Evolutionary conservation across 257 asterid genomes (phyloP).

Genomic region (Haberlea rhodopensis): DNA sequence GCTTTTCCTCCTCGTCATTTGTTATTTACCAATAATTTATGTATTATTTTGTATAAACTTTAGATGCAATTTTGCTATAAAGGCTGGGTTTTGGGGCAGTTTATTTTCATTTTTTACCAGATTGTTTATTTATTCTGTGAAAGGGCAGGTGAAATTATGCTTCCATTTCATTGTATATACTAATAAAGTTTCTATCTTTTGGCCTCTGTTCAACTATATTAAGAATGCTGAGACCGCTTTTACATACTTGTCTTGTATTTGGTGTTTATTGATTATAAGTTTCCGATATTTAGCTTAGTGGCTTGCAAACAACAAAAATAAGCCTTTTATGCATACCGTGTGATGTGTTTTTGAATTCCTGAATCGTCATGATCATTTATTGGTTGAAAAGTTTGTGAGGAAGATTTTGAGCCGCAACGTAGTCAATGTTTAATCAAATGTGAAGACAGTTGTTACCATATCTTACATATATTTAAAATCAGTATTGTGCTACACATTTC

Average conservation of each 20-base stretch:
- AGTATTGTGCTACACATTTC: not conserved
- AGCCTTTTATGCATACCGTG: no score
- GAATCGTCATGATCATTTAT: no score
- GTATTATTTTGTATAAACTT: not conserved
- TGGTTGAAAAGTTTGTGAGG: no score
- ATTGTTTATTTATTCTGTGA: not conserved
- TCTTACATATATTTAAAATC: no score
- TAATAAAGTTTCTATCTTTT: not conserved
- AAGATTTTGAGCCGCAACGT: no score
- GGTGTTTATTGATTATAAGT: not conserved
- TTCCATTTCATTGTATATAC: not conserved
- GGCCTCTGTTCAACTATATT: no score
- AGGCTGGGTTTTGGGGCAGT: constrained; percentile 5
- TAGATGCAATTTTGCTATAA: not conserved
- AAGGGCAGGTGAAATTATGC: not conserved
- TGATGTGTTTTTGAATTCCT: no score
- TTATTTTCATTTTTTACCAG: not conserved
- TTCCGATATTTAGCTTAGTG: not conserved
- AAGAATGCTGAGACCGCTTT: not conserved
- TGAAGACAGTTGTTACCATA: not conserved
- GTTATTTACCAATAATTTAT: not conserved
- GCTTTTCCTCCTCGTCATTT: not conserved
- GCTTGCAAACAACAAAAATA: not conserved
- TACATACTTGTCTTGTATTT: not conserved
- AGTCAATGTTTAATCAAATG: no score